Evolutionary conservation across 2,329 filamentous ascomycete genomes (phyloP), one percentile per base, ranked within the genome.

Genomic region (Aureobasidium sp.): DNA sequence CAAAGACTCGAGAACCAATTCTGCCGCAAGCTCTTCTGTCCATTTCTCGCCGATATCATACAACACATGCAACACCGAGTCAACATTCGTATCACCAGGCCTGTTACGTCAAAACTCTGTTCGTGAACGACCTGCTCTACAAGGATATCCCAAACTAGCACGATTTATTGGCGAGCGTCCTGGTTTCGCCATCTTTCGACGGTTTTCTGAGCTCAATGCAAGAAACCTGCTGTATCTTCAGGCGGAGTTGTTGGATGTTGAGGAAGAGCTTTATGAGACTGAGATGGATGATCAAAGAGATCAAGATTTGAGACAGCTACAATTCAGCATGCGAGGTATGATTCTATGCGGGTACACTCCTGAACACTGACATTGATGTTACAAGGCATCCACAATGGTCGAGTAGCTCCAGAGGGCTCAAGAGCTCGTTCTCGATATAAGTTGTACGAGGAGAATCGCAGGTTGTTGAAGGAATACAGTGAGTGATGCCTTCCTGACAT

Each of bases 221-320:
- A 62, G 67, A 13, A 68, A 67, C 44, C 47, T 69, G 29, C 63
- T 69, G 25, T 69, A 69, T 62, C 61, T 67, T 13, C 67, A 69
- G 60, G 67, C 67, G 32, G 66, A 69, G 64, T 51, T 69, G 47
- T 51, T 64, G 3, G 48, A 66, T 37, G 50, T 69, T 13, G 68
- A 69, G 58, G 62, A 66, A 41, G 60, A 68, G 44, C 64, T 68
- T 5, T 54, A 66, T 30, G 67, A 66, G 21, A 54, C 66, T 6
- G 66, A 66, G 55, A 21, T 61, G 8, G 58, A 45, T 37, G 58
- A 61, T 21, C 48, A 51, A n/a, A 55, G 59, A 6, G 58, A 60
- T 42, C 53, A 63, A 21, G 63, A 64, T 41, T 34, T 65, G 41
- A 62, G 63, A 50, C 49, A 64, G 7, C 41, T 66, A 16, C 63